phyloP scores from a whole-genome alignment of 768 basidiomycete genomes.

The Amyloporia xantha region DNA sequence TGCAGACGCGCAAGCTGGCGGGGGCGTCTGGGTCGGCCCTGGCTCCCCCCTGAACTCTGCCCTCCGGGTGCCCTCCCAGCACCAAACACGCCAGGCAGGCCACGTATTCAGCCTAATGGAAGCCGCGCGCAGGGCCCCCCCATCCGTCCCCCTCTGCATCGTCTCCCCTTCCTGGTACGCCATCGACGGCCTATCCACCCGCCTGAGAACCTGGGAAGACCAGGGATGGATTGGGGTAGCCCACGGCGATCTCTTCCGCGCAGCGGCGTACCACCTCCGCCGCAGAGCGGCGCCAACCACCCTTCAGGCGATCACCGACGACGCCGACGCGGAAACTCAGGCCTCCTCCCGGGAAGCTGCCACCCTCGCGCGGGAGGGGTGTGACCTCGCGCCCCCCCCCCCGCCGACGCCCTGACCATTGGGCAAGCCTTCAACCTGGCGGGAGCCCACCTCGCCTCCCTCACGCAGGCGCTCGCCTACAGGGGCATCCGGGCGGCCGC shows the following conservation, averaged over 20 bases:
- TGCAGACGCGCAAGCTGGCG: not conserved
- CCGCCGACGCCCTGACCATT: not conserved
- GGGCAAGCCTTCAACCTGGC: not conserved
- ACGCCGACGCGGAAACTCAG: constrained; percentile 4
- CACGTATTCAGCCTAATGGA: constrained; percentile 13
- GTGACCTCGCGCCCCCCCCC: too few relatives aligned
- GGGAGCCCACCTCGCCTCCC: not conserved
- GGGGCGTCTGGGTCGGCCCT: not conserved
- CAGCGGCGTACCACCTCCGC: not conserved
- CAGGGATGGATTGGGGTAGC: not conserved
- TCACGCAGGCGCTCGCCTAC: not conserved
- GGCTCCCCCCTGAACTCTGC: not conserved
- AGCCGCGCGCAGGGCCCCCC: not conserved
- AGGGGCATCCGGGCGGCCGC: not conserved
- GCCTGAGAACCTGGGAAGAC: constrained; percentile 8
- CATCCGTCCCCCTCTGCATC: constrained; percentile 8
- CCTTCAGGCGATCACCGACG: constrained; percentile 12
- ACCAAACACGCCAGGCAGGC: not conserved
- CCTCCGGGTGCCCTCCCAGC: not conserved
- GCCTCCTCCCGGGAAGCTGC: too few relatives aligned
- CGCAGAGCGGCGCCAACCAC: not conserved
- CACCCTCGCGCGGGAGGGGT: not conserved
- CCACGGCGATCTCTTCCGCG: constrained; percentile 1
- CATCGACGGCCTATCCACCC: constrained; percentile 17
- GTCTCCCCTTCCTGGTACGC: constrained; percentile 20